Conservation (phyloP, 345 rosid species). For the Aquilaria sinensis region DNA sequence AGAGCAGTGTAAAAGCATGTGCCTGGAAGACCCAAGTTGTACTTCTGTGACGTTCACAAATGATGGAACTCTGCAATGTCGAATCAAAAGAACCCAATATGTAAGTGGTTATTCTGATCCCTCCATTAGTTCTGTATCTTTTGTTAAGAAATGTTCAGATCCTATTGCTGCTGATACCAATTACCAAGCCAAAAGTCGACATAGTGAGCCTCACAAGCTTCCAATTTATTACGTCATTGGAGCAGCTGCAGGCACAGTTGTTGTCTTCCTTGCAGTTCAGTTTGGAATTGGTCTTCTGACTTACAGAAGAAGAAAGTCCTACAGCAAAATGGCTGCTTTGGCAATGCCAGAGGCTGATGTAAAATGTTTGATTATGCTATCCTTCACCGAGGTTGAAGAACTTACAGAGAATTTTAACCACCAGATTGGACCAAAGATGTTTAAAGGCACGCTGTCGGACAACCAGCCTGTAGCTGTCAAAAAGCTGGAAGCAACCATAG, state of each 20-base stretch:
- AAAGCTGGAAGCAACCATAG: slow-evolving; percentile 41
- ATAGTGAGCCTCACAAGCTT: slow-evolving; percentile 18
- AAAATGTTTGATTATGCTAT: slow-evolving; percentile 50
- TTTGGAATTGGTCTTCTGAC: slow-evolving; percentile 39
- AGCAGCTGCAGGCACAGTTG: slow-evolving; percentile 44
- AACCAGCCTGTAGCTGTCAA: slow-evolving; percentile 47
- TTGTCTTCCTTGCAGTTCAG: slow-evolving; percentile 44
- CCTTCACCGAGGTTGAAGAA: slow-evolving; percentile 53
- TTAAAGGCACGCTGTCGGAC: slow-evolving; percentile 52
- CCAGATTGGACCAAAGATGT: slow-evolving; percentile 48
- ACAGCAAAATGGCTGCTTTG: slow-evolving; percentile 36
- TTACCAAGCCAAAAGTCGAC: slow-evolving; percentile 15
- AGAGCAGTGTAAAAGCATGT: slow-evolving; percentile 42
- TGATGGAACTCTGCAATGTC: slow-evolving; percentile 48
- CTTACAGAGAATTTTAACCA: slow-evolving; percentile 48
- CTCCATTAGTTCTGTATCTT: slow-evolving; percentile 52
- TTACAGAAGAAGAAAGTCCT: slow-evolving; percentile 36
- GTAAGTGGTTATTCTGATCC: slow-evolving; percentile 64
- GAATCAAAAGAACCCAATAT: slow-evolving; percentile 37
- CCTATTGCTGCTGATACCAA: slow-evolving; percentile 63
- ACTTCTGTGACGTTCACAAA: slow-evolving; percentile 58
- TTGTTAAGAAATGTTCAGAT: slow-evolving; percentile 59
- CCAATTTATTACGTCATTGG: slow-evolving; percentile 58
- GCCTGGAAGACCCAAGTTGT: slow-evolving; percentile 42
- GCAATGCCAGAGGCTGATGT: slow-evolving; percentile 31